Conservation (phyloP, 1,284 basidiomycete genomes). For the Mrakiaceae sp. region DNA sequence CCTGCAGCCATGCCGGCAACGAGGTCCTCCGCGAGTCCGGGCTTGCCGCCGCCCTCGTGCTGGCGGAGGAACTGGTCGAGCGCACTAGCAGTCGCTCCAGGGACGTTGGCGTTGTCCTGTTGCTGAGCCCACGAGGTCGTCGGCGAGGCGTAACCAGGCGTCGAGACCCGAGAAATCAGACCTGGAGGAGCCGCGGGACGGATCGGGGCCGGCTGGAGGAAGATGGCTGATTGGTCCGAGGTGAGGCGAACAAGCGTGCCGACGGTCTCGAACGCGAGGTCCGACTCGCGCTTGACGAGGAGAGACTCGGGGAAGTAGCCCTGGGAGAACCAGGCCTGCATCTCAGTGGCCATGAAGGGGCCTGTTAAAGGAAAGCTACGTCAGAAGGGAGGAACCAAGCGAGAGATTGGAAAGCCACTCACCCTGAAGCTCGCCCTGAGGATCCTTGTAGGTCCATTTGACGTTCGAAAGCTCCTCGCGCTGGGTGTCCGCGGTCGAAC, state of each 20-base stretch:
- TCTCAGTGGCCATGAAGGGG: conserved; percentile 76
- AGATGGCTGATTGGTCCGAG: conserved; percentile 31
- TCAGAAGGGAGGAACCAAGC: conserved; percentile 17
- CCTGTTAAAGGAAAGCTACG: conserved; percentile 39
- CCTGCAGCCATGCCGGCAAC: no score
- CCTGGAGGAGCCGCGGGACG: conserved; percentile 29
- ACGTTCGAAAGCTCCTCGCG: conserved; percentile 43
- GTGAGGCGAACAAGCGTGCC: conserved; percentile 26
- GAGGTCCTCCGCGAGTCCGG: no score
- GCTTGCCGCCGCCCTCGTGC: background rate
- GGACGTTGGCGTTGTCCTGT: conserved; percentile 1
- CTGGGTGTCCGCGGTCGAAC: conserved; percentile 17
- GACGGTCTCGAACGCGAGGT: conserved; percentile 31
- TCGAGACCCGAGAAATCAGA: conserved; percentile 25
- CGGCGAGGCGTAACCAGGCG: conserved; percentile 20
- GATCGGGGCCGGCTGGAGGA: conserved; percentile 28
- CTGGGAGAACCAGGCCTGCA: conserved; percentile 94
- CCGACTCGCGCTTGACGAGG: conserved; percentile 59
- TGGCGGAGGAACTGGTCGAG: conserved; percentile 12
- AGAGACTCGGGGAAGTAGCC: conserved; percentile 82
- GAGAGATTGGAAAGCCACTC: background rate
- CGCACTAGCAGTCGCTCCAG: background rate
- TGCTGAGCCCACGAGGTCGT: conserved; percentile 10
- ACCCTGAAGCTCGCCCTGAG: conserved; percentile 81
- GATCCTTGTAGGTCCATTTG: conserved; percentile 88